Percentiles rank a stretch among this genome's conserved stretches.
Conservation (phyloP, 345 rosid species). For the Gynandropsis gynandra region DNA sequence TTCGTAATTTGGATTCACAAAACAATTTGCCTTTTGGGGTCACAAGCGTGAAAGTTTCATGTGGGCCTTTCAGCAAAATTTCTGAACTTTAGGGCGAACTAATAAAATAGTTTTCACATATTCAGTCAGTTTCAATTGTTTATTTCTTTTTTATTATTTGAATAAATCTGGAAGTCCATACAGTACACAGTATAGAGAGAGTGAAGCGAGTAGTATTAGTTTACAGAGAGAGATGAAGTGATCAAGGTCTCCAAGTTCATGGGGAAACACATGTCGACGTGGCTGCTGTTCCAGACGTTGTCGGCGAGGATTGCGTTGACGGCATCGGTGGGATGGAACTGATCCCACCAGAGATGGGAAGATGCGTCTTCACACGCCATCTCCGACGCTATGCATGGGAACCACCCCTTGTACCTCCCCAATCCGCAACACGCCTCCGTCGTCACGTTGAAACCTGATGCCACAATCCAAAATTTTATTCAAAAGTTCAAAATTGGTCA, state of each 20-base stretch:
- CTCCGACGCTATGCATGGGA: slow-evolving; percentile 64
- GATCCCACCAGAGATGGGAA: slow-evolving; percentile 84
- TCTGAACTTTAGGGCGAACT: too few species aligned
- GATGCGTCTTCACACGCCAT: slow-evolving; percentile 76
- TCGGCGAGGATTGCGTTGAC: slow-evolving; percentile 81
- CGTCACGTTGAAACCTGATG: slow-evolving; percentile 61
- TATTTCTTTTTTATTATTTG: too few species aligned
- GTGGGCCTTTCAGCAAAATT: too few species aligned
- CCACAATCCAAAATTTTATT: slow-evolving; percentile 11
- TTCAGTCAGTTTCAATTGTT: too few species aligned
- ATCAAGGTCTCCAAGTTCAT: slow-evolving; percentile 55
- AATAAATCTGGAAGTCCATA: background rate
- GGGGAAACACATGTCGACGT: slow-evolving; percentile 77
- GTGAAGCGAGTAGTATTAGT: too few species aligned
- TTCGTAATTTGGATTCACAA: too few species aligned
- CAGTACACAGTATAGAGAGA: background rate
- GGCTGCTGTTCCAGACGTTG: slow-evolving; percentile 76
- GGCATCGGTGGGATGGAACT: slow-evolving; percentile 82
- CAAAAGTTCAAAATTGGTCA: background rate
- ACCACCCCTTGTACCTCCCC: slow-evolving; percentile 80
- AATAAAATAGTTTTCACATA: too few species aligned
- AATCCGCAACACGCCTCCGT: slow-evolving; percentile 82
- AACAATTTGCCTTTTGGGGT: too few species aligned
- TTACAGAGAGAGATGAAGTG: too few species aligned
- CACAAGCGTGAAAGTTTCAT: too few species aligned